Evolutionary conservation across 2,329 filamentous ascomycete species (phyloP).

Genomic region (Fusarium sp.): DNA sequence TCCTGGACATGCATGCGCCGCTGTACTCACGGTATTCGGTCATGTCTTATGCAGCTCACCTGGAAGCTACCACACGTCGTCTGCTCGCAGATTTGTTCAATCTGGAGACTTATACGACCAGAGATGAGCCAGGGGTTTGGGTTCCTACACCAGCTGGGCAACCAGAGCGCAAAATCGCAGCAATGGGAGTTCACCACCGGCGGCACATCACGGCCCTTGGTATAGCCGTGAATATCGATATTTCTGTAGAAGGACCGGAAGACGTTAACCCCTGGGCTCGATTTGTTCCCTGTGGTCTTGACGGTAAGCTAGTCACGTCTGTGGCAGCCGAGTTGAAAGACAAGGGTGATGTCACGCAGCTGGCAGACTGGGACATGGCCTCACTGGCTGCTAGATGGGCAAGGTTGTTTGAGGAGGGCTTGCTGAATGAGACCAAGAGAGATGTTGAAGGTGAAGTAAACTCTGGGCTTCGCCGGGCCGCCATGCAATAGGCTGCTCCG

Average conservation of each 20-base stretch:
- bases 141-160: conserved; percentile 51
- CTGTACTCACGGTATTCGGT: conserved; percentile 71
- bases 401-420: conserved; percentile 49
- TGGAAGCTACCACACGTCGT: conserved; percentile 80
- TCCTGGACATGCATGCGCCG: conserved; percentile 78
- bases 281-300: conserved; percentile 90
- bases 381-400: conserved; percentile 50
- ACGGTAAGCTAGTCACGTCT: conserved; percentile 82
- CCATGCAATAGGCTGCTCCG: not conserved
- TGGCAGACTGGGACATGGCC: conserved; percentile 44
- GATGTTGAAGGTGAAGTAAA: conserved; percentile 31
- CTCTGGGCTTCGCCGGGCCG: conserved; percentile 19
- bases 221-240: conserved; percentile 80
- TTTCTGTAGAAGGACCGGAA: conserved; percentile 60
- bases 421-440: conserved; percentile 45
- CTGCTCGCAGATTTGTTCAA: conserved; percentile 67
- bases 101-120: conserved; percentile 66
- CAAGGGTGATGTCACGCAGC: conserved; percentile 20
- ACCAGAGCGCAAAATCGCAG: conserved; percentile 80
- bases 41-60: conserved; percentile 78
- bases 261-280: conserved; percentile 67
- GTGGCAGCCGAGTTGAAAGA: conserved; percentile 64
- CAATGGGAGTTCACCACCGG: conserved; percentile 89
- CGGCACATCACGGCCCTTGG: conserved; percentile 87
- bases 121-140: conserved; percentile 91